Percentiles rank a stretch among this genome's conserved stretches.
phyloP scores from a whole-genome alignment of 108 stramenopile species.

The Cyclotella atomus region DNA sequence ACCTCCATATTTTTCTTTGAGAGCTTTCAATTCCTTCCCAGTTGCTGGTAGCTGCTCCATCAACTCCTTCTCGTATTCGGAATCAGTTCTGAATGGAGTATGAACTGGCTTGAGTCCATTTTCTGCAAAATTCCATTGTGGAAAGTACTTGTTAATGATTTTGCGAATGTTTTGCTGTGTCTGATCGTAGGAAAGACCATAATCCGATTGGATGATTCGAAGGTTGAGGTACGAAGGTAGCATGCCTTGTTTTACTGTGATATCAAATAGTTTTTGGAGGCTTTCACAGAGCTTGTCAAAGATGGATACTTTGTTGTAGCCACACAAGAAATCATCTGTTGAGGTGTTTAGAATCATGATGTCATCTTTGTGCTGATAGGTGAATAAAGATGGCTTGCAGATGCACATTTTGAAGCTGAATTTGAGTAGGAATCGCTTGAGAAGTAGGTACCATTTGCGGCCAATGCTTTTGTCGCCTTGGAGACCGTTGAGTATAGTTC shows the following conservation, averaged over 20 bases:
- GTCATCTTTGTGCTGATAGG: neutral
- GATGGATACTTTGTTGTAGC: neutral
- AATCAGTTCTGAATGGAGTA: conserved; percentile 24
- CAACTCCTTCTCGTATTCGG: conserved; percentile 3
- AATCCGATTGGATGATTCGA: conserved; percentile 1
- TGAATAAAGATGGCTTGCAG: neutral
- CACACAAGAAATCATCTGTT: conserved; percentile 12
- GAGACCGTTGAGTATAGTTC: conserved; percentile 1
- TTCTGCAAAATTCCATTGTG: neutral
- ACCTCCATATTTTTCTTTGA: neutral
- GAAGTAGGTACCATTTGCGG: conserved; percentile 6
- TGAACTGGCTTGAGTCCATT: conserved; percentile 9
- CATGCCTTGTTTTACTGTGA: neutral
- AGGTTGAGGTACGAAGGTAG: neutral
- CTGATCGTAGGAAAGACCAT: conserved; percentile 5
- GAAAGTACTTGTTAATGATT: conserved; percentile 11
- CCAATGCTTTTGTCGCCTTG: conserved; percentile 12
- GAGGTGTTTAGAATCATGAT: conserved; percentile 7
- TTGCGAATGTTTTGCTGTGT: neutral
- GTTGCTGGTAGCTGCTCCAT: conserved; percentile 8
- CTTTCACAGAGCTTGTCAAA: neutral
- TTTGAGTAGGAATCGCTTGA: neutral
- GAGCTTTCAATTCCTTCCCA: neutral
- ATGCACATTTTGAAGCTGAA: conserved; percentile 6
- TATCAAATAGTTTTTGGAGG: neutral